phyloP scores from a whole-genome alignment of 306 rosid species.

The Pterocarpus macrocarpus region DNA sequence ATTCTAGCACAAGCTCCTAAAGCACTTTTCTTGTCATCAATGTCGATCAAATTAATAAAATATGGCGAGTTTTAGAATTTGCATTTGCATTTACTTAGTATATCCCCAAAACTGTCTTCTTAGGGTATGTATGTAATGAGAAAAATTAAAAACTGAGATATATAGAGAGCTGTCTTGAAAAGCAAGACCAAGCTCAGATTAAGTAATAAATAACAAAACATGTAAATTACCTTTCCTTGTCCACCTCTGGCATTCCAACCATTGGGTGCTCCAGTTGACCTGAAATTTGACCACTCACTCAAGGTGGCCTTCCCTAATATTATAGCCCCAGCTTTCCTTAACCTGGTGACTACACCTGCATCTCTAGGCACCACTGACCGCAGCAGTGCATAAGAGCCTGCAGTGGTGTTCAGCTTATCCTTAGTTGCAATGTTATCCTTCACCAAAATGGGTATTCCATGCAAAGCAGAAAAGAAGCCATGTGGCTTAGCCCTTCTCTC shows the following conservation, averaged over 20 bases:
- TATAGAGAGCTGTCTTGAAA: not conserved
- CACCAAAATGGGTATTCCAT: conserved; percentile 73
- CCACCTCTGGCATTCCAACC: conserved; percentile 75
- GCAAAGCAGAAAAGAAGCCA: conserved; percentile 45
- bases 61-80: not conserved
- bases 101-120: too few relatives aligned
- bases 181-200: not conserved
- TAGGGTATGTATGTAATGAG: not conserved
- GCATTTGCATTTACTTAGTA: too few relatives aligned
- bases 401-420: conserved; percentile 74
- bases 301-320: conserved; percentile 73
- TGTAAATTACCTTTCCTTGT: conserved; percentile 65
- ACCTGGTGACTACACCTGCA: conserved; percentile 66
- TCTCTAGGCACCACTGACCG: conserved; percentile 74
- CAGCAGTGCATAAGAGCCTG: conserved; percentile 69
- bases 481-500: conserved; percentile 42
- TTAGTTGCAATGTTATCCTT: conserved; percentile 77
- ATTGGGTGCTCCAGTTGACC: conserved; percentile 35
- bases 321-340: conserved; percentile 77
- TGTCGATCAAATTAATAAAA: too few relatives aligned
- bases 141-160: not conserved
- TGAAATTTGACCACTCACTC: conserved; percentile 65
- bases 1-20: too few relatives aligned
- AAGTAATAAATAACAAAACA: not conserved
- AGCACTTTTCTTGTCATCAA: not conserved